A percentile compares a stretch with the other conserved stretches of the same genome.
Evolutionary conservation across 23 red algal genomes (phyloP).

Genomic region (Gracilaria domingensis): DNA sequence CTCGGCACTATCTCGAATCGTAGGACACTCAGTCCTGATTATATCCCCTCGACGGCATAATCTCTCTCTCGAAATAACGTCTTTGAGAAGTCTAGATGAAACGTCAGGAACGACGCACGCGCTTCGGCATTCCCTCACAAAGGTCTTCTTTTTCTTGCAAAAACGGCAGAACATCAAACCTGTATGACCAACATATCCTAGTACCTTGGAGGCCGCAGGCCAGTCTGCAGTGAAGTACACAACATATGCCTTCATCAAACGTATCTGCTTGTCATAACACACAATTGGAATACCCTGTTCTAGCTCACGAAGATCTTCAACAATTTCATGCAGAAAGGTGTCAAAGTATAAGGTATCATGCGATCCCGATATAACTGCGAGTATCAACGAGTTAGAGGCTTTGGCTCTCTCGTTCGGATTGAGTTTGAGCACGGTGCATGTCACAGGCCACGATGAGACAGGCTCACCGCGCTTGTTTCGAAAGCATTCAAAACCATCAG

Average conservation of each 20-base stretch:
- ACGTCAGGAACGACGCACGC: not conserved
- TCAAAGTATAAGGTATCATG: conserved; percentile 5
- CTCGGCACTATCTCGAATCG: not conserved
- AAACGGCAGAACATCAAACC: conserved; percentile 12
- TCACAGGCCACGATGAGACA: not conserved
- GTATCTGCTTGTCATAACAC: no score
- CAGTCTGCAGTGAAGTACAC: not conserved
- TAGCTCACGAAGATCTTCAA: no score
- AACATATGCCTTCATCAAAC: no score
- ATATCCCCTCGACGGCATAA: no score
- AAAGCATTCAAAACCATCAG: conserved; percentile 12
- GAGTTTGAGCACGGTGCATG: not conserved
- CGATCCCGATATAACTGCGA: not conserved
- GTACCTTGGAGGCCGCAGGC: conserved; percentile 10
- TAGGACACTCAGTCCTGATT: no score
- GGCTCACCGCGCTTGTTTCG: not conserved
- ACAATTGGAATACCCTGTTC: no score
- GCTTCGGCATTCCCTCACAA: not conserved
- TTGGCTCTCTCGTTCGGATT: not conserved
- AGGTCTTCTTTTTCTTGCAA: not conserved
- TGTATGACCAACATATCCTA: conserved; percentile 24
- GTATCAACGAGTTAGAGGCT: not conserved
- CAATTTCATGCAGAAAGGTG: not conserved
- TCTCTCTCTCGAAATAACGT: no score
- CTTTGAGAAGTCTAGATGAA: not conserved